Conservation (phyloP, 768 basidiomycete species). For the Grammothele lineata region DNA sequence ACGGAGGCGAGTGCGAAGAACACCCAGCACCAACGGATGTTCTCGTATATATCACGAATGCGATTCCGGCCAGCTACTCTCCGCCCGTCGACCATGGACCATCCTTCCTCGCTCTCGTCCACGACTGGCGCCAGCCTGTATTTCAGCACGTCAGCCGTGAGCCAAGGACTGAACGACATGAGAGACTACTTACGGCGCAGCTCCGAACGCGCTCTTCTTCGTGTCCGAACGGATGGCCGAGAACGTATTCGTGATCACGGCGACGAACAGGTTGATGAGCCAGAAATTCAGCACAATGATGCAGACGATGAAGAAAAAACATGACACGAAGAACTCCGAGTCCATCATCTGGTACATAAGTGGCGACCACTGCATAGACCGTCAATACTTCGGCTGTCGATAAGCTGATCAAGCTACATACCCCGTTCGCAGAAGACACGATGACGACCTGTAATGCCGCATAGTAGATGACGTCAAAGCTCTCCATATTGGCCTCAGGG, state of each 20-base stretch:
- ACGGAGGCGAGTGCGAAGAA: slow-evolving; percentile 68
- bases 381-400: slow-evolving; percentile 5
- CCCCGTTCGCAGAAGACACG: slow-evolving; percentile 74
- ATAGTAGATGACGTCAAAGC: slow-evolving; percentile 86
- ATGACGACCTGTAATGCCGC: slow-evolving; percentile 81
- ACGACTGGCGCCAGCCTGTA: slow-evolving; percentile 35
- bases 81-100: slow-evolving; percentile 46
- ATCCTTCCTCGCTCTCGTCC: slow-evolving; percentile 63
- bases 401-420: slow-evolving; percentile 32
- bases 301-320: slow-evolving; percentile 80
- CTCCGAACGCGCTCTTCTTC: slow-evolving; percentile 88
- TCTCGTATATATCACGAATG: slow-evolving; percentile 51
- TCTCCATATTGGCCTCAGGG: slow-evolving; percentile 60
- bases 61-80: slow-evolving; percentile 40
- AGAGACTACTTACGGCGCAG: slow-evolving; percentile 51
- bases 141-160: background rate
- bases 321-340: slow-evolving; percentile 85
- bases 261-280: slow-evolving; percentile 91
- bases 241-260: slow-evolving; percentile 94
- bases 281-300: slow-evolving; percentile 90
- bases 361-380: slow-evolving; percentile 55
- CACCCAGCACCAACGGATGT: slow-evolving; percentile 72
- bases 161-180: background rate
- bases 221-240: slow-evolving; percentile 83
- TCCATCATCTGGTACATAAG: slow-evolving; percentile 90